phyloP scores from a whole-genome alignment of 129 eudicot genomes.

The Logfia minima region DNA sequence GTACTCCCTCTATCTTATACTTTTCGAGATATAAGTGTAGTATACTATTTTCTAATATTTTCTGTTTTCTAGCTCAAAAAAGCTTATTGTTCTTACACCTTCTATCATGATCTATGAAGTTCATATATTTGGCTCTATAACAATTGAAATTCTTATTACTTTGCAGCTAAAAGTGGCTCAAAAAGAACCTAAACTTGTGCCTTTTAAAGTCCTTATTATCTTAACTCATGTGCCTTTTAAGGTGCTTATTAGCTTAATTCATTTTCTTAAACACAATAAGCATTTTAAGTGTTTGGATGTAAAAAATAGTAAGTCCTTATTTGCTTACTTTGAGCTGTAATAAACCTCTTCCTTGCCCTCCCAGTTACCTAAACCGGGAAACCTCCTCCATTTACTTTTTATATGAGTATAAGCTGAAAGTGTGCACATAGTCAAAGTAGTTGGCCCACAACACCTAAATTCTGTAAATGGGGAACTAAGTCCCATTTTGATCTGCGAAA shows the following conservation, averaged over 20 bases:
- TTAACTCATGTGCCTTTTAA: no score
- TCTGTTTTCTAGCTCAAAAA: background rate
- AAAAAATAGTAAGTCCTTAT: no score
- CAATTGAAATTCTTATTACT: background rate
- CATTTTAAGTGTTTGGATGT: no score
- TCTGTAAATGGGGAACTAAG: no score
- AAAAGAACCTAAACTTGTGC: conserved; percentile 5
- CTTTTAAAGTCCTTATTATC: no score
- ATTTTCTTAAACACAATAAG: no score
- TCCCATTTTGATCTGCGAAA: no score
- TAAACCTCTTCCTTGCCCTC: background rate
- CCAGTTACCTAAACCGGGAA: background rate
- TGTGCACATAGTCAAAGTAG: no score
- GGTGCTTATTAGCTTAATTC: no score
- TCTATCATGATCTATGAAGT: background rate
- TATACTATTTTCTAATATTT: no score
- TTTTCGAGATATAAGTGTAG: background rate
- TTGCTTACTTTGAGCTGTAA: no score
- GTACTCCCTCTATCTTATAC: background rate
- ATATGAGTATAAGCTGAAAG: background rate
- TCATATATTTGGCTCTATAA: background rate
- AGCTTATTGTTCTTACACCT: background rate
- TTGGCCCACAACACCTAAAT: no score
- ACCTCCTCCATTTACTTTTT: background rate
- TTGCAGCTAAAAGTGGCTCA: background rate